Evolutionary conservation across 306 rosid species (phyloP), one percentile per base, ranked within the genome.

Genomic region (Glycyrrhiza uralensis): DNA sequence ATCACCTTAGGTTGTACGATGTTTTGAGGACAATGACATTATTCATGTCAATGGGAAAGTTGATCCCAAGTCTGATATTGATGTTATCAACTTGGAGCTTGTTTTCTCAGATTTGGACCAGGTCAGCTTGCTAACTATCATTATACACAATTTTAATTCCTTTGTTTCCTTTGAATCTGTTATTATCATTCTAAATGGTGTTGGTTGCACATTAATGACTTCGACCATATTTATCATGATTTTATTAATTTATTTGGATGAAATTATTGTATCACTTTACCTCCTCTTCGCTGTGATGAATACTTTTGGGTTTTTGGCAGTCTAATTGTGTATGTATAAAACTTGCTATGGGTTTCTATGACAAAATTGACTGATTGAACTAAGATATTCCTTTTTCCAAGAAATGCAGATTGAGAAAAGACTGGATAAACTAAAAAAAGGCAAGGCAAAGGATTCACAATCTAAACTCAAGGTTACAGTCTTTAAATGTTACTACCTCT

Each of bases 381-480:
- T 88, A 73, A 92, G 78, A 61, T 79, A 72, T 81, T 76, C 75
- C 23, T 29, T 72, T 80, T 75, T 62, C 45, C 81, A 90, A 87
- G 89, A 82, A 87, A 72, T 86, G 94, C 96, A 94, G 98, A 91
- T 94, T 84, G 97, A 91, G 38, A 94, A 94, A 79, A 91, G 98
- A 88, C 9, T 89, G 77, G 98, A 94, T 55, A 94, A 86, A 79
- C 88, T 94, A 73, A 94, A 91, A 83, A 94, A 94, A 80, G 81
- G 98, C 82, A 94, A 91, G 89, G 69, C 85, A 50, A 91, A 42
- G 73, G 92, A 91, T 81, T 89, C 97, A 63, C 97, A 83, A 73
- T 71, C 96, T 39, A 94, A 87, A 85, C 46, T 85, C 75, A 94
- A 91, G 98, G 98, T 87, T 68, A 62, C 51, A 45, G 35, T 72